Conservation (phyloP, 306 rosid species). For the Rosa multiflora region DNA sequence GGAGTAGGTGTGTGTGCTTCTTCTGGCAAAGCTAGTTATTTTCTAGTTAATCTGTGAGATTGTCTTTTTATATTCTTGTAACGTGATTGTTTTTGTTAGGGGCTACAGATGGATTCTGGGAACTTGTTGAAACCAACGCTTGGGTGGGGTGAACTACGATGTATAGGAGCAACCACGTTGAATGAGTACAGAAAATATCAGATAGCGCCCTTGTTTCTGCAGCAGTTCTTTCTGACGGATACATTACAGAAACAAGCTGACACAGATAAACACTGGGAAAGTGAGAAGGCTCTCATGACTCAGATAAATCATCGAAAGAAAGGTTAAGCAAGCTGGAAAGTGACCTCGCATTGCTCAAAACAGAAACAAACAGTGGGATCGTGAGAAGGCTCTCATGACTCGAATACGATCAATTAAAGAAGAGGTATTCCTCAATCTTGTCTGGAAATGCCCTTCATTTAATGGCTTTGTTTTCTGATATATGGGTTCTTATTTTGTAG, state of each 20-base stretch:
- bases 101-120: constrained; percentile 98
- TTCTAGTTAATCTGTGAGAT: neutral
- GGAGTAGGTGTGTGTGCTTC: constrained; percentile 77
- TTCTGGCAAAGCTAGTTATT: constrained; percentile 12
- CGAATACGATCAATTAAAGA: constrained; percentile 82
- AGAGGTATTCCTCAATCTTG: constrained; percentile 52
- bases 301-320: constrained; percentile 90
- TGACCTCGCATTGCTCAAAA: constrained; percentile 64
- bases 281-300: constrained; percentile 32
- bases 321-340: constrained; percentile 79
- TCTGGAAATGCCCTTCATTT: neutral
- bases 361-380: constrained; percentile 92
- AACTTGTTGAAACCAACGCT: constrained; percentile 97
- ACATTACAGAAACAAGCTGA: constrained; percentile 48
- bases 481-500: constrained; percentile 38
- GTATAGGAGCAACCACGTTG: constrained; percentile 94
- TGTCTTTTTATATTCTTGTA: constrained; percentile 13
- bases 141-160: constrained; percentile 96
- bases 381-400: constrained; percentile 74
- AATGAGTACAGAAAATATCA: constrained; percentile 92
- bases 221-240: constrained; percentile 87
- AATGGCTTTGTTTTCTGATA: neutral
- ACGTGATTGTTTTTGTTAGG: constrained; percentile 48
- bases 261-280: too few species aligned
- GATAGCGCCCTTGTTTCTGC: constrained; percentile 98